Evolutionary conservation across 2,329 filamentous ascomycete genomes (phyloP).

Genomic region (Colletotrichum tofieldiae): DNA sequence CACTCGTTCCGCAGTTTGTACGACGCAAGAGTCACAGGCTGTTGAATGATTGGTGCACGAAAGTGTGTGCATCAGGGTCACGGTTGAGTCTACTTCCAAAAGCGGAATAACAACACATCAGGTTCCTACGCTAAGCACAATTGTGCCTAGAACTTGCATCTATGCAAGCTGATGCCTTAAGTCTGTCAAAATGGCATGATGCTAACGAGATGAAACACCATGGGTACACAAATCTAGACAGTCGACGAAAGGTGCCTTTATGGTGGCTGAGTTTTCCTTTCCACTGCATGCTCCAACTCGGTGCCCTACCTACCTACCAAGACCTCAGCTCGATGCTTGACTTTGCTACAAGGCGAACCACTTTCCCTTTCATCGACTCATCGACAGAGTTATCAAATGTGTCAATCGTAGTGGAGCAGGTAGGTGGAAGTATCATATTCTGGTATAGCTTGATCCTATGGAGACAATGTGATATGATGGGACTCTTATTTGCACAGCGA

Average conservation of each 20-base stretch:
- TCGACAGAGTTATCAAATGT: background rate
- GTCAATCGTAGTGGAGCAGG: background rate
- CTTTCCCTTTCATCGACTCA: background rate
- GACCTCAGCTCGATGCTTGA: too few species aligned
- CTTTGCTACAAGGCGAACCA: too few species aligned
- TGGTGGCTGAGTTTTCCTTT: too few species aligned
- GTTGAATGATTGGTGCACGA: background rate
- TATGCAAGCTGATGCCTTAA: too few species aligned
- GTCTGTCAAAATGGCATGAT: too few species aligned
- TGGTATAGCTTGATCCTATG: background rate
- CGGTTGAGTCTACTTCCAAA: constrained; percentile 16
- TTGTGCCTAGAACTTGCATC: too few species aligned
- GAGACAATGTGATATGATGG: background rate
- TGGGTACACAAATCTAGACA: too few species aligned
- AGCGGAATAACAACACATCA: constrained; percentile 6
- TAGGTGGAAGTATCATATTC: background rate
- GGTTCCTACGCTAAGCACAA: background rate
- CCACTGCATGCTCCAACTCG: too few species aligned
- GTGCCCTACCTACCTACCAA: too few species aligned
- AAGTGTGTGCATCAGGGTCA: background rate
- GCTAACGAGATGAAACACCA: too few species aligned
- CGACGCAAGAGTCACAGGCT: background rate
- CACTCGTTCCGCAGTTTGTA: background rate
- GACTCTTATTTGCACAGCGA: background rate
- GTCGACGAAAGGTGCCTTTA: too few species aligned